A percentile compares a stretch with the other conserved stretches of the same genome.
phyloP scores from a whole-genome alignment of 768 basidiomycete species.

The Rhizopogon sp. region DNA sequence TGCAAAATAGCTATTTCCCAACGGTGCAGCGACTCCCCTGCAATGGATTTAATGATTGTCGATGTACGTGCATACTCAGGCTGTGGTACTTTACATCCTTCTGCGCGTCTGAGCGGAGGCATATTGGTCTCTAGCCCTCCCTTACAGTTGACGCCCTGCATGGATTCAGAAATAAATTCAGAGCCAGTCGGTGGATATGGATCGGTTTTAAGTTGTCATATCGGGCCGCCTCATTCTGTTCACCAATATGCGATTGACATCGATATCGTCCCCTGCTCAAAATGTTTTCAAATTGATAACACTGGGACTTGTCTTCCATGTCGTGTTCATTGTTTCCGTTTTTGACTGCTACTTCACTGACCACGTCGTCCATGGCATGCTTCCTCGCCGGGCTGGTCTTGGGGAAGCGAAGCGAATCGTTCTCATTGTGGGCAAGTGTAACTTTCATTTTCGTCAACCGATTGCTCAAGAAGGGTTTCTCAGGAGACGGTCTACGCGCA shows the following conservation, averaged over 20 bases:
- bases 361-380: conserved; percentile 78
- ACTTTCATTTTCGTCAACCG: not conserved
- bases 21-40: not conserved
- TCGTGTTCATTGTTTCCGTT: conserved; percentile 63
- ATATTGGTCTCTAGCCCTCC: too few relatives aligned
- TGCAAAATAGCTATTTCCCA: too few relatives aligned
- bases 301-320: conserved; percentile 68
- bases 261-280: conserved; percentile 9
- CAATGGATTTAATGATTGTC: not conserved
- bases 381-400: conserved; percentile 38
- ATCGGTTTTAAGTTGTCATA: too few relatives aligned
- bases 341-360: conserved; percentile 90
- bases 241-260: not conserved
- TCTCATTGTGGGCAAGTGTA: conserved; percentile 64
- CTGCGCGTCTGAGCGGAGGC: too few relatives aligned
- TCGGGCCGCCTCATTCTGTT: too few relatives aligned
- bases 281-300: conserved; percentile 40
- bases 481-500: conserved; percentile 81
- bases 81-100: not conserved
- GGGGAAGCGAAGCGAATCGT: conserved; percentile 70
- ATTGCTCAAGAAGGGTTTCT: not conserved
- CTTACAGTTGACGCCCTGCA: too few relatives aligned
- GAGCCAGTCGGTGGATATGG: too few relatives aligned
- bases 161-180: too few relatives aligned
- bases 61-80: not conserved